phyloP scores from a whole-genome alignment of 352 stramenopile genomes.

The Phytopythium boreale region DNA sequence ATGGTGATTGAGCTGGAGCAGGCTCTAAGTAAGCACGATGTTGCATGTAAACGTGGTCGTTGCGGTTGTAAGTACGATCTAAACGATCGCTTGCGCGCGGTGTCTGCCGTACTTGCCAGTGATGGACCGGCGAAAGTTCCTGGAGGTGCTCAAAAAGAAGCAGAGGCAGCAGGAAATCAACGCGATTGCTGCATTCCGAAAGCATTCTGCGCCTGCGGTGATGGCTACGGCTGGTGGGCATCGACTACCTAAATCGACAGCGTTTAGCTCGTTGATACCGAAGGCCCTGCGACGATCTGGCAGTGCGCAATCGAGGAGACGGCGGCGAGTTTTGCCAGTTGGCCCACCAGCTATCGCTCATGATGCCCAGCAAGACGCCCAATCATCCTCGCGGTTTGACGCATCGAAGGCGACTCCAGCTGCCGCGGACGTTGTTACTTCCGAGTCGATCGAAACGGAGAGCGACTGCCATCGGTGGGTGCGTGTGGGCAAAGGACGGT shows the following conservation, averaged over 20 bases:
- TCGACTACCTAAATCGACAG: not conserved
- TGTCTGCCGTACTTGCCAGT: conserved; percentile 16
- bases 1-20: conserved; percentile 42
- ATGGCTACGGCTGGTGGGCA: not conserved
- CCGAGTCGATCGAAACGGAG: not conserved
- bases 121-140: conserved; percentile 27
- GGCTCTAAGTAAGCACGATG: conserved; percentile 25
- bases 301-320: not conserved
- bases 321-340: not conserved
- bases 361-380: not conserved
- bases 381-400: not conserved
- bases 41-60: no score
- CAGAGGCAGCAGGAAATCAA: conserved; percentile 37
- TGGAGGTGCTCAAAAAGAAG: conserved; percentile 24
- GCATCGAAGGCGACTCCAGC: not conserved
- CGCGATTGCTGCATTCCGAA: conserved; percentile 23
- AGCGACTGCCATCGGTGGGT: conserved; percentile 7
- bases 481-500: conserved; percentile 1
- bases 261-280: not conserved
- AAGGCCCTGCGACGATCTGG: not conserved
- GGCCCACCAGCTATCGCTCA: no score
- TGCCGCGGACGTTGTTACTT: not conserved
- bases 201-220: not conserved
- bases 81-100: not conserved
- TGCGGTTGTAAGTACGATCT: not conserved